Evolutionary conservation across 73 alveolate species (phyloP).

Genomic region (Blepharisma stoltei): DNA sequence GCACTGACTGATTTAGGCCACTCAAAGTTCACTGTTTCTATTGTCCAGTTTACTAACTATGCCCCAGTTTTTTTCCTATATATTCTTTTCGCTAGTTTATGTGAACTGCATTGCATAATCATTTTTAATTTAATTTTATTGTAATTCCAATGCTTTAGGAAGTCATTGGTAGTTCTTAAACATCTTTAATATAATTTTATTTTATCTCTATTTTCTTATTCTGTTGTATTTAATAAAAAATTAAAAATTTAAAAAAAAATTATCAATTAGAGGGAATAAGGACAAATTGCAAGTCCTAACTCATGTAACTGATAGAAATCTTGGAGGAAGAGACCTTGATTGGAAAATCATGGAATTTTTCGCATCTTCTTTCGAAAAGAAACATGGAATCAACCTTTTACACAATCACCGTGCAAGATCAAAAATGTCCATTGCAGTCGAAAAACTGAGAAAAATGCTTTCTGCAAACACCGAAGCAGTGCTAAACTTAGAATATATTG

Average conservation of each 20-base stretch:
- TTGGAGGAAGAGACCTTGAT: slow-evolving; percentile 96
- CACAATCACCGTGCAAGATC: slow-evolving; percentile 75
- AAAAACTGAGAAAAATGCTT: slow-evolving; percentile 87
- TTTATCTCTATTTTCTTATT: no score
- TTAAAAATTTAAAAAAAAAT: no score
- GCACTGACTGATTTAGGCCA: slow-evolving; percentile 97
- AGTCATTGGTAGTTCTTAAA: no score
- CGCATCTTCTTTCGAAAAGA: slow-evolving; percentile 74
- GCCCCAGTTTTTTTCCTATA: no score
- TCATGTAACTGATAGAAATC: slow-evolving; percentile 80
- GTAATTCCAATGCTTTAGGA: no score
- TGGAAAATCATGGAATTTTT: slow-evolving; percentile 71
- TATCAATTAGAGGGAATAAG: no score
- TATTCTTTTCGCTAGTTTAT: no score
- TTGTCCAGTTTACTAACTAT: slow-evolving; percentile 81
- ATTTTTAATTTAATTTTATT: no score
- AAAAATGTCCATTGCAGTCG: slow-evolving; percentile 88
- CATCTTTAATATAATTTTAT: no score
- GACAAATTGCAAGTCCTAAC: slow-evolving; percentile 78
- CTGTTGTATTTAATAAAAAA: no score
- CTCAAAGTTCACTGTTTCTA: slow-evolving; percentile 79
- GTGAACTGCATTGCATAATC: no score
- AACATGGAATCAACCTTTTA: slow-evolving; percentile 82
- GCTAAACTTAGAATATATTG: slow-evolving; percentile 76
- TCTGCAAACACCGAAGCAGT: slow-evolving; percentile 89